phyloP scores from a whole-genome alignment of 176 grass and related monocot genomes.

The Avena eriantha region DNA sequence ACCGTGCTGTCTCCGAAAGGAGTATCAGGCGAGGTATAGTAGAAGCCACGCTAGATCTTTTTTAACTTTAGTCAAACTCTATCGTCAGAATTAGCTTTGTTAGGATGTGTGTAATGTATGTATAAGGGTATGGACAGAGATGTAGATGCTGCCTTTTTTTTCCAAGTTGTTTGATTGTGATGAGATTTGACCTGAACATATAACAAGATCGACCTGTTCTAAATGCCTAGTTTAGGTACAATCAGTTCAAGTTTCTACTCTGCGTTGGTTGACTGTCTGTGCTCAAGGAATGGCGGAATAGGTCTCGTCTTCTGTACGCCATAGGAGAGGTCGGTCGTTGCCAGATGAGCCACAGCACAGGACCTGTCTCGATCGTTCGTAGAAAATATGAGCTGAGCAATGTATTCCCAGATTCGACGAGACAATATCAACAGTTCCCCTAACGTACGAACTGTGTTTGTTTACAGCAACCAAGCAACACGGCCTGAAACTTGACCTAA shows the following conservation, averaged over 20 bases:
- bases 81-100: too few relatives aligned
- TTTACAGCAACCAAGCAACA: neutral
- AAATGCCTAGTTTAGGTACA: too few relatives aligned
- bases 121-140: neutral
- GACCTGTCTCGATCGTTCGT: too few relatives aligned
- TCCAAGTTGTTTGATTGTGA: neutral
- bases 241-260: too few relatives aligned
- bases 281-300: neutral
- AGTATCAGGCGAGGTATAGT: too few relatives aligned
- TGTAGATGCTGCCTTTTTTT: neutral
- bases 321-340: neutral
- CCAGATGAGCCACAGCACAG: too few relatives aligned
- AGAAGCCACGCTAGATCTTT: too few relatives aligned
- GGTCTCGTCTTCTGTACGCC: neutral
- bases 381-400: neutral
- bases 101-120: too few relatives aligned
- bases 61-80: too few relatives aligned
- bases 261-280: neutral
- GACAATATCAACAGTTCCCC: neutral
- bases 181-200: neutral
- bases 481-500: neutral
- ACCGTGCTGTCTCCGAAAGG: too few relatives aligned
- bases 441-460: neutral
- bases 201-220: too few relatives aligned
- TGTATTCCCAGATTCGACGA: neutral